Evolutionary conservation across 371 early-diverging fungal species (phyloP).

Genomic region (Gilbertella persicaria): DNA sequence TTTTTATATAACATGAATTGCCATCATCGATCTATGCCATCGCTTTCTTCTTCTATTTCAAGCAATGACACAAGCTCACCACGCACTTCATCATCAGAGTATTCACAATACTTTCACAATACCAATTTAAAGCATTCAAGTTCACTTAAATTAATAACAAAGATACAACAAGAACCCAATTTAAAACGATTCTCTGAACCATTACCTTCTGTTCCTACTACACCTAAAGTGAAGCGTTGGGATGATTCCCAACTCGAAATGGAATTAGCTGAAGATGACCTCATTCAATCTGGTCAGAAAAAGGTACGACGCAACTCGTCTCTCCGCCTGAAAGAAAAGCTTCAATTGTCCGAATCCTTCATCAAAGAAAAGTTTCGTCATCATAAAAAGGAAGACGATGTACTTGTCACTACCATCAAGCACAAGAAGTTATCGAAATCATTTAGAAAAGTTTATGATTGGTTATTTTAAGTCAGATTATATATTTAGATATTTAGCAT

Average conservation of each 20-base stretch:
- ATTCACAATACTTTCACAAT: background rate
- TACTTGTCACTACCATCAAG: background rate
- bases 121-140: background rate
- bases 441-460: slow-evolving; percentile 9
- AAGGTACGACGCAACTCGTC: slow-evolving; percentile 23
- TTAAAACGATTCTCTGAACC: slow-evolving; percentile 20
- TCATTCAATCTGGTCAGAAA: slow-evolving; percentile 14
- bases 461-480: slow-evolving; percentile 12
- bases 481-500: too few relatives aligned
- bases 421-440: slow-evolving; percentile 28
- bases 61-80: slow-evolving; percentile 10
- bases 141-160: background rate
- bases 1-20: slow-evolving; percentile 2
- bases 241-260: slow-evolving; percentile 34
- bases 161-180: background rate
- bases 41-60: slow-evolving; percentile 17
- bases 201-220: background rate
- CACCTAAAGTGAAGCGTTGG: slow-evolving; percentile 16
- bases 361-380: slow-evolving; percentile 20
- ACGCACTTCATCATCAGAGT: slow-evolving; percentile 17
- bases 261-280: slow-evolving; percentile 34
- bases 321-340: slow-evolving; percentile 22
- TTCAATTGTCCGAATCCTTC: slow-evolving; percentile 15
- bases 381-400: slow-evolving; percentile 22
- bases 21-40: slow-evolving; percentile 16